Base-by-base conservation (phyloP, 1,139 yeast genomes). In the Arxiozyma bovina region DNA sequence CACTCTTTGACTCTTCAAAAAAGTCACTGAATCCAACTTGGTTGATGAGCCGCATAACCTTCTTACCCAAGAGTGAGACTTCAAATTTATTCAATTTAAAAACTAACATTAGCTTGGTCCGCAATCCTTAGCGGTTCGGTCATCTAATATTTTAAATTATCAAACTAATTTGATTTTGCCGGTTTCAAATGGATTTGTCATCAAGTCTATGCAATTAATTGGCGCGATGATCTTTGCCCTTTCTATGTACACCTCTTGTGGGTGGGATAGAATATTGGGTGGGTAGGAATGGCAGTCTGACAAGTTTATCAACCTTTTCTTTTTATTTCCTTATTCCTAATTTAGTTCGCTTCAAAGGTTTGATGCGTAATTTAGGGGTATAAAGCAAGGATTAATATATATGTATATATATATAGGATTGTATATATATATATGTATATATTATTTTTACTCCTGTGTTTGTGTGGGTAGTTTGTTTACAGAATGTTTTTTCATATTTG, bases 141-240 rank as follows among this genome's bases (percentile, higher is more conserved):
- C 88, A 85, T 83, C 91, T 84, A 80, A 73, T 71, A 15, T 74
- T 72, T 55, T 46, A 46, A 53, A 51, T 34, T 51, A 40, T 15
- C n/a, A 47, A 21, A 41, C 60, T 55, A 53, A 52, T 57, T 56
- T 55, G 59, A 50, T 56, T 53, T 55, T 56, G 59, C 80, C 81
- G 75, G 74, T 76, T 72, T 72, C 69, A 64, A 62, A 61, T 41
- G 38, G 52, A 27, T n/a, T 47, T 27, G 6, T 41, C n/a, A 58
- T 63, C 62, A 57, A 50, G 42, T 48, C 54, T 42, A 44, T 54
- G 44, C 50, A 60, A 51, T 55, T 68, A 69, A 82, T 80, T 85
- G 94, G 96, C 89, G 96, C 98, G 96, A 91, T 91, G 97, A 91
- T 91, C 97, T 91, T 90, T 83, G 85, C 96, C 97, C 95, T 76